Percentiles rank a stretch among this genome's conserved stretches.
These are phyloP conservation scores for Bimuria novae-zelandiae DNA, from an alignment of 2,329 filamentous ascomycete species.

Conservation along the genomic window DNA sequence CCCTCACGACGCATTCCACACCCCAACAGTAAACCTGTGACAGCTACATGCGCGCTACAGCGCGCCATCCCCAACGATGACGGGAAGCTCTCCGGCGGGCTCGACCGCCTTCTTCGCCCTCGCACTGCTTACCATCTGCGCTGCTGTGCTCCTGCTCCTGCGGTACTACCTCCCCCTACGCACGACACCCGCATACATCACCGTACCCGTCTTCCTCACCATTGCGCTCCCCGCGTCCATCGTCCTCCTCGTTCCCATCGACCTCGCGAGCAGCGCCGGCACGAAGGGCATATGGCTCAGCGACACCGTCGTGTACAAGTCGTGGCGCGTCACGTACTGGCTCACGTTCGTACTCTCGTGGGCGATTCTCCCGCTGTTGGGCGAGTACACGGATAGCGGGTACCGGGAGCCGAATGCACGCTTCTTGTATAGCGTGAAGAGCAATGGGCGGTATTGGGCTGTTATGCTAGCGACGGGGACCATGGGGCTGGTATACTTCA, in stretches of 20 bases:
- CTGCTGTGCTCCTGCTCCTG: constrained; percentile 79
- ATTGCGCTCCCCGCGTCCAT: constrained; percentile 90
- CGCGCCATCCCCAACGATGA: constrained; percentile 22
- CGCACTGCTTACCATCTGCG: constrained; percentile 73
- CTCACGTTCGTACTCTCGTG: constrained; percentile 93
- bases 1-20: constrained; percentile 2
- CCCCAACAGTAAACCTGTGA: background rate
- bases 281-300: constrained; percentile 86
- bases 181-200: constrained; percentile 85
- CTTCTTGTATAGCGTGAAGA: constrained; percentile 80
- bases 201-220: constrained; percentile 94
- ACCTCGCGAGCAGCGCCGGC: constrained; percentile 83
- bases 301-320: constrained; percentile 75
- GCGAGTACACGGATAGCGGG: constrained; percentile 92
- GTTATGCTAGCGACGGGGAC: constrained; percentile 73
- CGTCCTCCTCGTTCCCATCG: constrained; percentile 90
- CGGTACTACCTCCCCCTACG: constrained; percentile 90
- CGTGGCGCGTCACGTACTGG: constrained; percentile 97
- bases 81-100: constrained; percentile 68
- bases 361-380: constrained; percentile 90
- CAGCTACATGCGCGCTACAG: constrained; percentile 23
- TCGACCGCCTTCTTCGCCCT: constrained; percentile 78
- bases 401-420: constrained; percentile 84
- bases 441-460: constrained; percentile 87
- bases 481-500: constrained; percentile 80